A percentile compares a stretch with the other conserved stretches of the same genome.
Conservation (phyloP, 495 filamentous ascomycete species). For the Aspergillus conjunctus region DNA sequence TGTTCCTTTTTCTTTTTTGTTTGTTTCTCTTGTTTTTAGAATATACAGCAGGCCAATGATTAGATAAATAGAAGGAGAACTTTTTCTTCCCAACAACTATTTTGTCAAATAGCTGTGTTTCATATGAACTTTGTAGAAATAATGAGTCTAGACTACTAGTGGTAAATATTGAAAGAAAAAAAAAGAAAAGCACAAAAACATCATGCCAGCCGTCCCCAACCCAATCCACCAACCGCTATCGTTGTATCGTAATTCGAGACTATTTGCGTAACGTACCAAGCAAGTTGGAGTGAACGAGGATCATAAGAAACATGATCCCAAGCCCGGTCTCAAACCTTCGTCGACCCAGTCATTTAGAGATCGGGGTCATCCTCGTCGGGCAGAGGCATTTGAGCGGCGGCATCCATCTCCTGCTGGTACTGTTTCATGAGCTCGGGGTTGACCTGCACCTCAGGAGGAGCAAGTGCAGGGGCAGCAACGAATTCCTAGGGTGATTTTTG, state of each 20-base stretch:
- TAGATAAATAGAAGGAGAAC: conserved; percentile 15
- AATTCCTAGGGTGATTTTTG: conserved; percentile 69
- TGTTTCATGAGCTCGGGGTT: conserved; percentile 76
- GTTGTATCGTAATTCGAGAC: conserved; percentile 48
- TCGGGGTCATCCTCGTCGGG: conserved; percentile 94
- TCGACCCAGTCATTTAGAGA: conserved; percentile 50
- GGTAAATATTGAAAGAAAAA: conserved; percentile 35
- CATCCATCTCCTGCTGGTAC: conserved; percentile 87
- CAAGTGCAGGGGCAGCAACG: conserved; percentile 90
- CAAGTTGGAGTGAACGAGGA: conserved; percentile 16
- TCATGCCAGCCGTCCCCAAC: conserved; percentile 43
- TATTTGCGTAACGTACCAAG: conserved; percentile 28
- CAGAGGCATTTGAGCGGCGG: conserved; percentile 79
- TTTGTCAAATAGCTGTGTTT: conserved; percentile 19
- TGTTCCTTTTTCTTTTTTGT: conserved; percentile 3
- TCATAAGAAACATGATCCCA: conserved; percentile 9
- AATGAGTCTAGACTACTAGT: conserved; percentile 51
- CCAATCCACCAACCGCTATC: conserved; percentile 44
- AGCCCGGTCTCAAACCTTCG: conserved; percentile 26
- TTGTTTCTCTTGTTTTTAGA: background rate
- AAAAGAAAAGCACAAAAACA: conserved; percentile 37
- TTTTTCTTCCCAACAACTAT: conserved; percentile 21
- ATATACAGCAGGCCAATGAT: background rate
- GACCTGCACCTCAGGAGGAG: conserved; percentile 87
- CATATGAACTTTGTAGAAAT: conserved; percentile 40